Evolutionary conservation across 495 filamentous ascomycete genomes (phyloP), one percentile per base, ranked within the genome.

Genomic region (Chaetomium tenue): DNA sequence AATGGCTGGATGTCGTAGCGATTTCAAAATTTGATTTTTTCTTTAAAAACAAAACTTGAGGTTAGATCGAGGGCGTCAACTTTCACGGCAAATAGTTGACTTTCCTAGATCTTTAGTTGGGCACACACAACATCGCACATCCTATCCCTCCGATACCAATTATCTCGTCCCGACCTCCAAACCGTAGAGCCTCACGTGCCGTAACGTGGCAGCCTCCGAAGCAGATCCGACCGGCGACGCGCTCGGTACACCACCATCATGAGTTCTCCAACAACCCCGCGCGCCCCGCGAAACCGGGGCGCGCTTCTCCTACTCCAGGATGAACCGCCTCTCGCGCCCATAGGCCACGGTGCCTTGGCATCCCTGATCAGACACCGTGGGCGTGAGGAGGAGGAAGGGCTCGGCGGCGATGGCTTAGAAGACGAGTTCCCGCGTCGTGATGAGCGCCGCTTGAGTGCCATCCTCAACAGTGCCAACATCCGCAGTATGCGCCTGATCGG

Each of bases 401-500:
- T 18, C 2, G 57, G 39, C 26, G 57, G 44, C 26, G 63, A 70
- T 3, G 47, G 46, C 56, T 11, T 48, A 1, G 78, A 78, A 12
- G 77, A 79, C 44, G 78, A 78, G 9, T 53, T 57, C n/a, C 54
- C 66, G 16, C 76, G 74, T 54, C 66, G 68, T 44, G 82, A 83
- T 20, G 82, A 84, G 72, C 79, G 80, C 25, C 79, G 81, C 56
- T 67, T 83, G 56, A 82, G 73, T 61, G 76, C 77, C 44, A 72
- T 87, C 16, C 81, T 92, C 51, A 81, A 83, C 65, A 88, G 86
- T 26, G 84, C 86, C 15, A 83, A 89, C 67, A 89, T 91, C 87
- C 80, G 90, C 48, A 88, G 85, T 63, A 89, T 91, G 87, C 77
- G 88, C 22, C 76, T 93, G 65, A 92, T 92, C 71, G 89, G 90